Conservation (phyloP, 2,329 filamentous ascomycete species). For the Trichoderma sp. region DNA sequence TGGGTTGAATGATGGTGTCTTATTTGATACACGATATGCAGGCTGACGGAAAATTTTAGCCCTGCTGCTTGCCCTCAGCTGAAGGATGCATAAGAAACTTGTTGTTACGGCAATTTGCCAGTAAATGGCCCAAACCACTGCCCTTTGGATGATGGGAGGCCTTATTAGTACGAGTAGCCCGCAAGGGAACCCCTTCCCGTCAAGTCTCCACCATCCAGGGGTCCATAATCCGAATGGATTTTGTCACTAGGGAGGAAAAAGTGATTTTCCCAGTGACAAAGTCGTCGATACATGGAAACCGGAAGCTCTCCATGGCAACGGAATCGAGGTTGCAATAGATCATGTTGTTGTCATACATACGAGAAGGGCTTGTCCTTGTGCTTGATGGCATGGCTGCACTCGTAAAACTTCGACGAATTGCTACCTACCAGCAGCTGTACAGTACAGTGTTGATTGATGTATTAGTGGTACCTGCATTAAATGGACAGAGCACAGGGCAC, state of each 20-base stretch:
- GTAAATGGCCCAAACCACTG: not conserved
- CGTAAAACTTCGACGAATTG: not conserved
- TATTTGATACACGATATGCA: not conserved
- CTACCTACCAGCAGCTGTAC: not conserved
- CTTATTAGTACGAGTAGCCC: not conserved
- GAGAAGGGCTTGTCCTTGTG: not conserved
- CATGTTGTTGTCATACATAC: not conserved
- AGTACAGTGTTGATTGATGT: not conserved
- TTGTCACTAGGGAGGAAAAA: not conserved
- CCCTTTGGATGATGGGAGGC: slow-evolving; percentile 11
- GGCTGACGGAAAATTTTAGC: slow-evolving; percentile 8
- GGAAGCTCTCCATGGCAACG: not conserved
- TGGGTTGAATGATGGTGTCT: not conserved
- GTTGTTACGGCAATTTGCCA: slow-evolving; percentile 5
- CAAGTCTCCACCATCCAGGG: not conserved
- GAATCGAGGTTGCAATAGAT: not conserved
- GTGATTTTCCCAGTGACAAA: not conserved
- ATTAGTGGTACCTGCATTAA: not conserved
- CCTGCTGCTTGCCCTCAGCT: slow-evolving; percentile 7
- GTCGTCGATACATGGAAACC: not conserved
- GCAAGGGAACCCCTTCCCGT: not conserved
- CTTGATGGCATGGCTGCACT: not conserved
- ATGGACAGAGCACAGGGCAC: not conserved
- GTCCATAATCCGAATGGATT: not conserved
- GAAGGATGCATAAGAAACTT: slow-evolving; percentile 8